Evolutionary conservation across 495 filamentous ascomycete species (phyloP), one percentile per base, ranked within the genome.

Genomic region (Podospora anserina): DNA sequence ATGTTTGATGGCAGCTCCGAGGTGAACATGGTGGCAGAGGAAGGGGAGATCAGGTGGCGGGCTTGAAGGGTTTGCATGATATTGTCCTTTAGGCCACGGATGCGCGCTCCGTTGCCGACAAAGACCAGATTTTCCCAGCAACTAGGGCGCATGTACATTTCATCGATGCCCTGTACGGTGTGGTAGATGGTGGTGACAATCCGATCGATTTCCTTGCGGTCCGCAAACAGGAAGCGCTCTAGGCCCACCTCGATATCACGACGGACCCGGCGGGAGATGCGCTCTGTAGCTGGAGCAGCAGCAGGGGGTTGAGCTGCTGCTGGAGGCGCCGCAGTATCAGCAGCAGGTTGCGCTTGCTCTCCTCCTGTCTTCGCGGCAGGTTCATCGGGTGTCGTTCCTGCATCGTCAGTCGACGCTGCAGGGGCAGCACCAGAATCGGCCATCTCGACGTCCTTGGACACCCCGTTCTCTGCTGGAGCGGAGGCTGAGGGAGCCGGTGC

Each of bases 1-100:
- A 96, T 85, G 78, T 93, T 92, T 0, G 91, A 95, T 20, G 93
- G 93, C 44, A 99, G 87, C 79, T 99, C 95, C 59, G 92, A 96
- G 49, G 92, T 96, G 84, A 99, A 99, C 74, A 98, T 98, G 49
- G 93, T 97, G 26, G 90, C 93, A 2, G 88, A 89, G 56, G 91
- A 94, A 0, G 95, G 95, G 4, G 93, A 94, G 67, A 98, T 90
- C 53, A 96, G 82, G 76, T 95, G 96, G 71, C 92, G 94, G 68
- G 88, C 86, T 34, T 87, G 87, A 23, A 98, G 84, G 0, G 89
- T 92, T 44, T 88, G 82, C 55, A 97, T 77, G 54, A 99, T 84
- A 62, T 95, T 90, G 64, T 97, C 93, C 73, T 91, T 94, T 78
- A 98, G 71, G 81, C 93, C 94, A 81, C 89, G 87, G 61, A 97